Evolutionary conservation across 2,329 filamentous ascomycete genomes (phyloP), one percentile per base, ranked within the genome.

Genomic region (Fusarium domesticum): DNA sequence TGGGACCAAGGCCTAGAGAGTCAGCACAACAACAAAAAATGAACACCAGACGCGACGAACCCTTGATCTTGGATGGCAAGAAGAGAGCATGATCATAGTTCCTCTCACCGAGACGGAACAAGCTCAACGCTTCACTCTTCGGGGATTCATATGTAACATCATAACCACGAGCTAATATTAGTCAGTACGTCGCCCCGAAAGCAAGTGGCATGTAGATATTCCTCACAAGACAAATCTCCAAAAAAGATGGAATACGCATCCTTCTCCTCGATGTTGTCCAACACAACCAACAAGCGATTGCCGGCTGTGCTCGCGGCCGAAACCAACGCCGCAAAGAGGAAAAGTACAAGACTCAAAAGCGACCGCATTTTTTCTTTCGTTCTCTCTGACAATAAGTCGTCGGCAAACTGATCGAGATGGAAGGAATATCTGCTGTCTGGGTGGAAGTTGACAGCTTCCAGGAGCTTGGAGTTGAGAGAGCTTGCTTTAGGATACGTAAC

Each of bases 41-140:
- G 30, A 25, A 41, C 16, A 6, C 6, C 18, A 35, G 40, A 43
- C 16, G 46, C 40, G n/a, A 58, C 67, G 43, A 65, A 89, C 87
- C 91, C 80, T 98, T 98, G 23, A 88, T 82, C 70, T 92, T 95
- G 48, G 85, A 83, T 40, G 93, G 93, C 53, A 97, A 81, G 57
- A 98, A 78, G 53, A 97, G 70, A 54, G 97, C 73, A 70, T 98
- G 92, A 71, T 97, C 92, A 70, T 91, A 97, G 52, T 81, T 83
- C 66, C 87, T 83, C 72, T 93, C 89, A 64, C 92, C 93, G 53
- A 93, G 83, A 64, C 82, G 77, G 74, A 96, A 95, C 55, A 98
- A 77, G 39, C 81, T 78, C 59, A 97, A 72, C 39, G 77, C 75
- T 41, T 89, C 81, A 65, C 81, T 87, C 72, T 93, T 93, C 49